Evolutionary conservation across 78 protist species (phyloP), one percentile per base, ranked within the genome.

Genomic region (Anaeramoeba flamelloides): DNA sequence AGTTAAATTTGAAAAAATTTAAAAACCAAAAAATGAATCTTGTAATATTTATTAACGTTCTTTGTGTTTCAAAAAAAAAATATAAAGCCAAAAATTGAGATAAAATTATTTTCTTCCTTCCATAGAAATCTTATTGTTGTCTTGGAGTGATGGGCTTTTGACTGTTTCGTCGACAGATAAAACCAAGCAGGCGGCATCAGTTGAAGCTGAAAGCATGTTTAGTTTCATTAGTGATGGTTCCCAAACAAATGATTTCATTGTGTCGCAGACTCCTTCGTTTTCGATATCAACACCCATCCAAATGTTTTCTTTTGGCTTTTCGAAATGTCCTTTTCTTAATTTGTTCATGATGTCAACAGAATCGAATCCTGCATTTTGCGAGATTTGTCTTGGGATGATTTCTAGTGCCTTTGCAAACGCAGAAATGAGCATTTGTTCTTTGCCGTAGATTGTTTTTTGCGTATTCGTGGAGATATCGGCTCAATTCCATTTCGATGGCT

Each of bases 121-220:
- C n/a, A n/a, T n/a, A n/a, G n/a, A n/a, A n/a, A n/a, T n/a, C n/a
- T n/a, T n/a, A n/a, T n/a, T n/a, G n/a, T n/a, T n/a, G n/a, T n/a
- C n/a, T n/a, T n/a, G n/a, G n/a, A n/a, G n/a, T n/a, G n/a, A n/a
- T n/a, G 93, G 88, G 85, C 90, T 92, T 39, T 64, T 76, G 77
- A 98, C 88, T 8, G 99, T 98, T 88, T 96, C 98, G 74, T 98
- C 99, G 37, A 98, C 91, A 1, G 97, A 90, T 34, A 98, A 90
- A 75, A 98, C 86, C 76, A 92, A 77, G 90, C 96, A 91, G 31
- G 99, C 95, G 0, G 99, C 99, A 85, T 98, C 99, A 33, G 97
- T 88, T 2, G 99, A 99, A 39, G 99, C 96, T 0, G 69, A 83
- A 69, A 98, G 33, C 1, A 94, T 93, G 86, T 96, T 96, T 83